Evolutionary conservation across 345 rosid species (phyloP).

Genomic region (Firmiana major): DNA sequence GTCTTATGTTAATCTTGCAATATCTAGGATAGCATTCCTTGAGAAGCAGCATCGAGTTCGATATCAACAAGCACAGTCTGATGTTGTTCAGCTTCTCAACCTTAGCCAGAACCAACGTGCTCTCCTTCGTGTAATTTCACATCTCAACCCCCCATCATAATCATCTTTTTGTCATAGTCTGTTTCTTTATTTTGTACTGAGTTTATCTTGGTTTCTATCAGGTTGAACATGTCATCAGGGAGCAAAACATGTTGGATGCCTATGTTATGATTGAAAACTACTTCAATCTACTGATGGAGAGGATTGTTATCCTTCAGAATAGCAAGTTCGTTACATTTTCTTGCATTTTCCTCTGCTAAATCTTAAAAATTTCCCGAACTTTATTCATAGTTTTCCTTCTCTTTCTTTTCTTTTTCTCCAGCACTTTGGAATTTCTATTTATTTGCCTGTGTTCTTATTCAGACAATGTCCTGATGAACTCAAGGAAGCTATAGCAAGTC

Average conservation of each 20-base stretch:
- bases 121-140: conserved; percentile 35
- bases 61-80: conserved; percentile 37
- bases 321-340: conserved; percentile 21
- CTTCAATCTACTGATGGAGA: conserved; percentile 38
- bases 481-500: conserved; percentile 5
- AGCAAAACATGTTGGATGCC: conserved; percentile 40
- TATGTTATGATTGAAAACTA: conserved; percentile 41
- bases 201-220: background rate
- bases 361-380: background rate
- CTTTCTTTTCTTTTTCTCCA: too few relatives aligned
- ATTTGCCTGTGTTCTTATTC: background rate
- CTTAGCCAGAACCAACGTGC: conserved; percentile 43
- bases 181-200: background rate
- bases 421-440: too few relatives aligned
- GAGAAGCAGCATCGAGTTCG: conserved; percentile 36
- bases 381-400: too few relatives aligned
- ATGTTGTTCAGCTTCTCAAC: conserved; percentile 39
- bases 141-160: background rate
- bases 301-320: conserved; percentile 30
- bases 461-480: conserved; percentile 13
- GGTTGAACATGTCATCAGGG: conserved; percentile 39
- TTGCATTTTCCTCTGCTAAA: background rate
- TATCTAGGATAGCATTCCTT: conserved; percentile 41
- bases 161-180: background rate
- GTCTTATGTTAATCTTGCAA: conserved; percentile 34